phyloP scores from a whole-genome alignment of 192 early-diverging fungal species.

The Linnemannia schmuckeri region DNA sequence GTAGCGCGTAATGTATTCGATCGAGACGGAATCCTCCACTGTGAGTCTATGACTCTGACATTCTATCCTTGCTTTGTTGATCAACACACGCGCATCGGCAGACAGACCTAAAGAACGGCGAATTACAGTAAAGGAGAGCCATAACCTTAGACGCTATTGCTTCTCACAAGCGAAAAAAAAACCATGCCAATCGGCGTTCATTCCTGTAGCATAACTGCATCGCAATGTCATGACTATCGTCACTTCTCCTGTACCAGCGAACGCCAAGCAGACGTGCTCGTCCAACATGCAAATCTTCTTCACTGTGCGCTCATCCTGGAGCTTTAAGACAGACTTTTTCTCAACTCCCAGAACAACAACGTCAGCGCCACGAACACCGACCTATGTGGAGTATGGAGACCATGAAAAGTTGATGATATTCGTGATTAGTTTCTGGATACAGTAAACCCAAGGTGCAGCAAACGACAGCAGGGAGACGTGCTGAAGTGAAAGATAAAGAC shows the following conservation, averaged over 20 bases:
- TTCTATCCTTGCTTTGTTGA: slow-evolving; percentile 97
- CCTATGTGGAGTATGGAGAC: slow-evolving; percentile 63
- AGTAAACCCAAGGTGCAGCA: not conserved
- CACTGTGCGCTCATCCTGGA: slow-evolving; percentile 97
- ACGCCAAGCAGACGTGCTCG: slow-evolving; percentile 96
- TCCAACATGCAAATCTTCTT: slow-evolving; percentile 97
- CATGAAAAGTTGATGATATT: not conserved
- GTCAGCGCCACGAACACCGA: slow-evolving; percentile 94
- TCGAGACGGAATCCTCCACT: slow-evolving; percentile 96
- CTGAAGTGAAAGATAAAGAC: not conserved
- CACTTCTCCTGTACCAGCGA: slow-evolving; percentile 76
- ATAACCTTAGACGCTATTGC: not conserved
- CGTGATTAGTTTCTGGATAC: not conserved
- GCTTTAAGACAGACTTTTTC: slow-evolving; percentile 93
- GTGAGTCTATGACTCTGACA: slow-evolving; percentile 98
- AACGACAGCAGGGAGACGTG: not conserved
- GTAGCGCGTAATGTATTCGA: slow-evolving; percentile 98
- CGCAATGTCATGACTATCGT: not conserved
- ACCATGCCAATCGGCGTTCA: not conserved
- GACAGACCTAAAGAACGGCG: slow-evolving; percentile 74
- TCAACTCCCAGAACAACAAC: slow-evolving; percentile 96
- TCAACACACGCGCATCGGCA: slow-evolving; percentile 95
- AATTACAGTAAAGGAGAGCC: not conserved
- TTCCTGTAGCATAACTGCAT: not conserved
- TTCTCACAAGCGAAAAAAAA: not conserved